These are phyloP conservation scores for Dendrocalamus latiflorus DNA, from an alignment of 202 grass and related monocot species.

Conservation along the genomic window DNA sequence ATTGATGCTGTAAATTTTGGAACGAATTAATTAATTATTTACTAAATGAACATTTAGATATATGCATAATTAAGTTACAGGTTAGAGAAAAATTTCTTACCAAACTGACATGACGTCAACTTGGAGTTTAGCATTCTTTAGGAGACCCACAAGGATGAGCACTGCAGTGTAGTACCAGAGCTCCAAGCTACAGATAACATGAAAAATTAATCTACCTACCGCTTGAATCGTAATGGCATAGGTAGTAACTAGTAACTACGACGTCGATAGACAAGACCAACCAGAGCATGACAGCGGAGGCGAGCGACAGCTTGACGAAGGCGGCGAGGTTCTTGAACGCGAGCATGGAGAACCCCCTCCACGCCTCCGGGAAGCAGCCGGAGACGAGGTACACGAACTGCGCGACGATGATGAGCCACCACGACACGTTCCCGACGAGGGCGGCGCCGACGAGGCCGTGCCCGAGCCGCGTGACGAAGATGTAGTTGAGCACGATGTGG, in stretches of 20 bases:
- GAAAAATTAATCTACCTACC: background rate
- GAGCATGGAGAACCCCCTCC: slow-evolving; percentile 48
- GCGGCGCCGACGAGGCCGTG: slow-evolving; percentile 51
- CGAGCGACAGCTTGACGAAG: no score
- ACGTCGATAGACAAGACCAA: background rate
- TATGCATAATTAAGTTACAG: background rate
- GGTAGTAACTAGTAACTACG: background rate
- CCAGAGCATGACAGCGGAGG: slow-evolving; percentile 79
- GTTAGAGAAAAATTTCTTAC: slow-evolving; percentile 3
- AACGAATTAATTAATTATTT: background rate
- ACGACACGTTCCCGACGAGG: slow-evolving; percentile 45
- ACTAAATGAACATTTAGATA: background rate
- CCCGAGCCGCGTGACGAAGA: slow-evolving; percentile 35
- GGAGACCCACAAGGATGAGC: slow-evolving; percentile 57
- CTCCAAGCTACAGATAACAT: slow-evolving; percentile 43
- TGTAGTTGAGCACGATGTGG: slow-evolving; percentile 58
- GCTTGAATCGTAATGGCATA: background rate
- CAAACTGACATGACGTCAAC: slow-evolving; percentile 72
- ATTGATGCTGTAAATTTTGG: slow-evolving; percentile 54
- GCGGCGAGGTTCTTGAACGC: no score
- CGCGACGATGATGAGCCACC: slow-evolving; percentile 43
- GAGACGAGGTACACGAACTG: slow-evolving; percentile 53
- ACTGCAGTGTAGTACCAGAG: slow-evolving; percentile 80
- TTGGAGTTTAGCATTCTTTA: slow-evolving; percentile 47
- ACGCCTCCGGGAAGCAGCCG: slow-evolving; percentile 45